Conservation (phyloP, 2,329 filamentous ascomycete genomes). For the Pezizomycotina sp. region DNA sequence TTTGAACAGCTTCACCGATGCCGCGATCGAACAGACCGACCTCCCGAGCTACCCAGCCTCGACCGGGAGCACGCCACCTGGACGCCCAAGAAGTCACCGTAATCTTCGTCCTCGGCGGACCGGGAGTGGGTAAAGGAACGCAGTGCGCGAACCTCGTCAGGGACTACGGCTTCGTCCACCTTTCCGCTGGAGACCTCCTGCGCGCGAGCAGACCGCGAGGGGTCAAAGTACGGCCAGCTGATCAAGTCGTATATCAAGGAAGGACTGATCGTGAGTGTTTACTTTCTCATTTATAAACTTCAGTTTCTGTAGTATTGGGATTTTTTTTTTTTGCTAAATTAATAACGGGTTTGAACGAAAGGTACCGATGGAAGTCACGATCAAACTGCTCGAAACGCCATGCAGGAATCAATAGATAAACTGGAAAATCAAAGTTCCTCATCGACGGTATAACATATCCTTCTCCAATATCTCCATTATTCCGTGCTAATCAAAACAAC, state of each 20-base stretch:
- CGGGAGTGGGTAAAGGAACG: conserved; percentile 89
- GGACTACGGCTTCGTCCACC: conserved; percentile 80
- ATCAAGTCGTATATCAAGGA: conserved; percentile 90
- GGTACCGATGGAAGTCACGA: conserved; percentile 85
- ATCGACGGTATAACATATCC: conserved; percentile 39
- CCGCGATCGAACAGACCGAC: conserved; percentile 32
- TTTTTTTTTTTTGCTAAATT: neutral
- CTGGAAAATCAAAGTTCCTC: conserved; percentile 51
- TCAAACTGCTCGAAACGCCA: conserved; percentile 88
- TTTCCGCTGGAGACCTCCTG: conserved; percentile 83
- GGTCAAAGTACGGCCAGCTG: conserved; percentile 76
- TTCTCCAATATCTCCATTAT: neutral
- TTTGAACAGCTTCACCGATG: conserved; percentile 21
- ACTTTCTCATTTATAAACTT: neutral
- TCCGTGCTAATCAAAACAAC: neutral
- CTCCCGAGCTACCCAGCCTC: conserved; percentile 29
- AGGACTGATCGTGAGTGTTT: conserved; percentile 57
- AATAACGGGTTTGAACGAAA: conserved; percentile 1
- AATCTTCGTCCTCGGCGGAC: conserved; percentile 88
- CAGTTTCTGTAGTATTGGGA: neutral
- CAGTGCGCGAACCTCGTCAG: conserved; percentile 79
- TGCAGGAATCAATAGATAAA: conserved; percentile 48
- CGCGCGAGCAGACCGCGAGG: conserved; percentile 72
- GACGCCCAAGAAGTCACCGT: conserved; percentile 65
- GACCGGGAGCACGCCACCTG: conserved; percentile 39